Conservation (phyloP, 2,329 filamentous ascomycete genomes). For the Trichoderma cornu-damae region DNA sequence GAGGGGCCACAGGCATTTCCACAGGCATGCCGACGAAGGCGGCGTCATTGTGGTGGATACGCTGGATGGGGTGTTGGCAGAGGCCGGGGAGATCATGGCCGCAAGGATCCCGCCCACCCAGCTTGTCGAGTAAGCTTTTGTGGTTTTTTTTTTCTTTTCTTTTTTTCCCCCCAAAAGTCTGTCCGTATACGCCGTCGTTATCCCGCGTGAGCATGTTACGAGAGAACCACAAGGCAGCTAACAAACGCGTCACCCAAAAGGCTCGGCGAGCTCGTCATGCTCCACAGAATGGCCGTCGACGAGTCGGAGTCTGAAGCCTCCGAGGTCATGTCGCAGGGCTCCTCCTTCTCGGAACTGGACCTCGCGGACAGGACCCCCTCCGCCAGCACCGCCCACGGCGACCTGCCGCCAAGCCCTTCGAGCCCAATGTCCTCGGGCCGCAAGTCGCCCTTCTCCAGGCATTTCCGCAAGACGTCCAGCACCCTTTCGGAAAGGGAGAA, state of each 20-base stretch:
- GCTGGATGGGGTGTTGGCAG: slow-evolving; percentile 70
- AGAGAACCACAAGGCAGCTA: too few species aligned
- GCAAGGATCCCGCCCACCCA: slow-evolving; percentile 68
- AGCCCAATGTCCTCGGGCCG: slow-evolving; percentile 29
- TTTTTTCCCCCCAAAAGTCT: too few species aligned
- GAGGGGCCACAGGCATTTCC: slow-evolving; percentile 52
- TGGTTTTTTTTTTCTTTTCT: too few species aligned
- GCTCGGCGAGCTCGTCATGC: slow-evolving; percentile 72
- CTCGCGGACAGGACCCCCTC: slow-evolving; percentile 32
- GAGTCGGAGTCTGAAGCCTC: slow-evolving; percentile 36
- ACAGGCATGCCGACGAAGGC: slow-evolving; percentile 60
- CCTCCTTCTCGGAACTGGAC: slow-evolving; percentile 34
- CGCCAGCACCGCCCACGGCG: slow-evolving; percentile 39
- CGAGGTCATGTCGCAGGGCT: slow-evolving; percentile 28
- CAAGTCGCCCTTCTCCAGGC: slow-evolving; percentile 32
- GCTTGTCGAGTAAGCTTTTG: slow-evolving; percentile 75
- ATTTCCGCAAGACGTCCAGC: slow-evolving; percentile 31
- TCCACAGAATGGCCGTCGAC: slow-evolving; percentile 42
- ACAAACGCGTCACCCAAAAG: too few species aligned
- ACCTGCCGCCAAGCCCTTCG: slow-evolving; percentile 30
- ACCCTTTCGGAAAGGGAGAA: slow-evolving; percentile 24
- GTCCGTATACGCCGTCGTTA: too few species aligned
- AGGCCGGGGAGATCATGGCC: slow-evolving; percentile 82
- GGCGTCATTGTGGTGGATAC: slow-evolving; percentile 69
- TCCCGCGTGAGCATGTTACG: too few species aligned